phyloP scores from a whole-genome alignment of 75 land plant species.

The Gnetum montanum region DNA sequence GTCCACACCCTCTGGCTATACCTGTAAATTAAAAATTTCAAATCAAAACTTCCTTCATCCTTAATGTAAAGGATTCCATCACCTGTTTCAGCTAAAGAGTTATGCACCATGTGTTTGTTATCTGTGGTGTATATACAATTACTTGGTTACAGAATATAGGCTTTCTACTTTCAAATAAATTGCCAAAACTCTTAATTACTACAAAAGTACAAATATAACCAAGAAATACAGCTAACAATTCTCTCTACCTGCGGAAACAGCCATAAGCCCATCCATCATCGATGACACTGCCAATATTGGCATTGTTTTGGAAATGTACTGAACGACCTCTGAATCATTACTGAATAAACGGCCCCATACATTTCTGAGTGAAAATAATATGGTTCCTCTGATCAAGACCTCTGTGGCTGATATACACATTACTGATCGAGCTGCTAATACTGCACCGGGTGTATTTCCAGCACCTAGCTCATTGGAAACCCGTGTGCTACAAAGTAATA shows the following conservation, averaged over 20 bases:
- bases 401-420: slow-evolving; percentile 27
- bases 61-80: no score
- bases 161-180: not conserved
- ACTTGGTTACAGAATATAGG: no score
- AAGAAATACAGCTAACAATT: no score
- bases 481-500: slow-evolving; percentile 34
- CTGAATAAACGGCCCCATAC: slow-evolving; percentile 61
- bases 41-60: no score
- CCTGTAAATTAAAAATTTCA: slow-evolving; percentile 21
- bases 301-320: slow-evolving; percentile 50
- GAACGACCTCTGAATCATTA: slow-evolving; percentile 58
- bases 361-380: slow-evolving; percentile 29
- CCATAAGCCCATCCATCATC: slow-evolving; percentile 66
- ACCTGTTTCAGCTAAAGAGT: no score
- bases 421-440: slow-evolving; percentile 26
- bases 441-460: slow-evolving; percentile 37
- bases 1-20: slow-evolving; percentile 72
- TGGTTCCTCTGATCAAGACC: slow-evolving; percentile 25
- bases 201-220: no score
- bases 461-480: slow-evolving; percentile 85
- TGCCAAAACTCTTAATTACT: no score
- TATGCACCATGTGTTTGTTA: no score
- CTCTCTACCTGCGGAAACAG: slow-evolving; percentile 66
- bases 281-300: slow-evolving; percentile 56
- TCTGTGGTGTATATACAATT: no score